phyloP scores from a whole-genome alignment of 2,329 filamentous ascomycete genomes.

The Scleromitrula shiraiana region DNA sequence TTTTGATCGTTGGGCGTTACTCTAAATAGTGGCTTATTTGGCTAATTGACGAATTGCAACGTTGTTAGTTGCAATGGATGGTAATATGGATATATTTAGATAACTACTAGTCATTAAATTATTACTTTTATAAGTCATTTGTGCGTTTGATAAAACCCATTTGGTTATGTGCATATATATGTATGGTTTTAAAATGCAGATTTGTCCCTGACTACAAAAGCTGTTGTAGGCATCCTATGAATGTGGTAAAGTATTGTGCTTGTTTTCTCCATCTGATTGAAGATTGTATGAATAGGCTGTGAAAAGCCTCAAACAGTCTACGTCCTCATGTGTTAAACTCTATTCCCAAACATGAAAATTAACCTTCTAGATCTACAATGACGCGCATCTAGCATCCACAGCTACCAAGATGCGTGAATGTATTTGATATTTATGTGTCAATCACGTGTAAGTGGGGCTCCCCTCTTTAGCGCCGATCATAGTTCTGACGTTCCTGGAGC shows the following conservation, averaged over 20 bases:
- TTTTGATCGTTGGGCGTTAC: conserved; percentile 8
- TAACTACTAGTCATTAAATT: neutral
- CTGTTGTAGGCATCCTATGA: no score
- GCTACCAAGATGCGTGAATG: neutral
- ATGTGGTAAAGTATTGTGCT: no score
- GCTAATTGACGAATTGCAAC: conserved; percentile 3
- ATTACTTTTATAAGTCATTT: neutral
- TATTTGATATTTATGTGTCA: no score
- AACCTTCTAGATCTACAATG: neutral
- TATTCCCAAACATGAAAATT: neutral
- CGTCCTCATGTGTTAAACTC: no score
- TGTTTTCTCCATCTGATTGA: no score
- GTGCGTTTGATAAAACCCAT: neutral
- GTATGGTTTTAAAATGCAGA: no score
- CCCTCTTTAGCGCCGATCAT: conserved; percentile 1
- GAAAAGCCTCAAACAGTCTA: no score
- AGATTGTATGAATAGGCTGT: no score
- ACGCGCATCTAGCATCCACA: neutral
- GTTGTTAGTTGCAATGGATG: neutral
- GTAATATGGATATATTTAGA: neutral
- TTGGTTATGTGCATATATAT: neutral
- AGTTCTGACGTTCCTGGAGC: conserved; percentile 3
- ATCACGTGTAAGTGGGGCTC: conserved; percentile 3
- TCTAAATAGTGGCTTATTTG: conserved; percentile 9
- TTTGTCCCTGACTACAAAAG: no score